Percentiles rank a stretch among this genome's conserved stretches.
Evolutionary conservation across 257 asterid species (phyloP).

Genomic region (Nicotiana noctiflora): DNA sequence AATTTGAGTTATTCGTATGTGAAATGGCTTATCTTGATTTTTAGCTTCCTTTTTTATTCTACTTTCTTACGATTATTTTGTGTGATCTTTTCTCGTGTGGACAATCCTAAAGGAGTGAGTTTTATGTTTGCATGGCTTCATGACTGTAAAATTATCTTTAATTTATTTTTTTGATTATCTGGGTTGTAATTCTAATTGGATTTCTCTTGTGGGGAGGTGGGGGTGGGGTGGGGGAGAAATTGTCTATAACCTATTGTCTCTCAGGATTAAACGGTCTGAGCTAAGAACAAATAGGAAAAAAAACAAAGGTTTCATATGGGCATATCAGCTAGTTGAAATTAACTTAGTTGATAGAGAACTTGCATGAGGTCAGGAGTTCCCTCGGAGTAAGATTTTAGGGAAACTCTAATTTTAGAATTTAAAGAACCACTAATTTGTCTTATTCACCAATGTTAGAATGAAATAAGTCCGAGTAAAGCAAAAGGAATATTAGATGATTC

Average conservation of each 20-base stretch:
- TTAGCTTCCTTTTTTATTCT: neutral
- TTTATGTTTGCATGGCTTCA: neutral
- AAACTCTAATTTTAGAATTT: neutral
- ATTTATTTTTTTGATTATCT: neutral
- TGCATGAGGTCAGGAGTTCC: neutral
- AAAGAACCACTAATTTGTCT: neutral
- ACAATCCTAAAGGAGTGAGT: neutral
- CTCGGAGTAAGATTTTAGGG: neutral
- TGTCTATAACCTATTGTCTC: neutral
- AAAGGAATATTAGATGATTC: neutral
- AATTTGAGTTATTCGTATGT: conserved; percentile 1
- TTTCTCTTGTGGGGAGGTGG: neutral
- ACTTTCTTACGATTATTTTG: neutral
- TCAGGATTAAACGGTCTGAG: neutral
- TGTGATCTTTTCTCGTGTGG: neutral
- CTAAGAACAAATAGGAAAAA: neutral
- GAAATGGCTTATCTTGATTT: neutral
- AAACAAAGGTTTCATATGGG: neutral
- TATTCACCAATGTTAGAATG: neutral
- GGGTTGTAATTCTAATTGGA: neutral
- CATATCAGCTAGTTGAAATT: neutral
- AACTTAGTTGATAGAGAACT: neutral
- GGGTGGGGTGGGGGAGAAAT: neutral
- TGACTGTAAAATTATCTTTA: neutral
- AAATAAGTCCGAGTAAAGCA: neutral